These are phyloP conservation scores for Trichoderma atroviride DNA, from an alignment of 2,329 filamentous ascomycete species.

Conservation along the genomic window DNA sequence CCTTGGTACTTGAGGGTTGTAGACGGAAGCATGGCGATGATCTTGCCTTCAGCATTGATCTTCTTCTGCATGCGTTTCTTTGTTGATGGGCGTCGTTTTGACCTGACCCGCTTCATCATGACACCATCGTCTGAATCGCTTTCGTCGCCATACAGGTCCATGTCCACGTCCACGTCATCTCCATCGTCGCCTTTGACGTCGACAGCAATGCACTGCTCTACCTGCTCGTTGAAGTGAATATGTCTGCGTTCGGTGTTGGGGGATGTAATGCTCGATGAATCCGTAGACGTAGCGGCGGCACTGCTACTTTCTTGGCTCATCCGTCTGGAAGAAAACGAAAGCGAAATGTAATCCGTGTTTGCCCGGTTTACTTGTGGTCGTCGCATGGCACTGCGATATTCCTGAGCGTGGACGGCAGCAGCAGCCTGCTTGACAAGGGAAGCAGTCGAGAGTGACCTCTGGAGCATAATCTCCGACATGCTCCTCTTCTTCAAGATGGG, in stretches of 20 bases:
- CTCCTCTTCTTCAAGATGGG: slow-evolving; percentile 95
- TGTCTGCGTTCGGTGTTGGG: slow-evolving; percentile 73
- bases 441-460: slow-evolving; percentile 83
- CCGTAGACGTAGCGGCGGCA: slow-evolving; percentile 62
- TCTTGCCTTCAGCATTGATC: slow-evolving; percentile 70
- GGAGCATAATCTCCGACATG: slow-evolving; percentile 93
- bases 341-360: slow-evolving; percentile 69
- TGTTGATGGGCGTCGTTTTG: slow-evolving; percentile 57
- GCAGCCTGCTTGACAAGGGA: slow-evolving; percentile 89
- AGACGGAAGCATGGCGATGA: slow-evolving; percentile 83
- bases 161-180: slow-evolving; percentile 60
- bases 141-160: slow-evolving; percentile 55
- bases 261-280: slow-evolving; percentile 70
- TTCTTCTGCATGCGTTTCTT: slow-evolving; percentile 42
- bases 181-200: slow-evolving; percentile 81
- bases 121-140: slow-evolving; percentile 77
- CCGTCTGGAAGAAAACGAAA: slow-evolving; percentile 63
- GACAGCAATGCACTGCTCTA: slow-evolving; percentile 93
- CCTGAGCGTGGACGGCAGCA: slow-evolving; percentile 81
- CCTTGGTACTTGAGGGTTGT: slow-evolving; percentile 85
- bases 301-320: slow-evolving; percentile 66
- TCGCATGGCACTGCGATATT: slow-evolving; percentile 57
- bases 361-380: slow-evolving; percentile 63
- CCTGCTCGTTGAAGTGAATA: slow-evolving; percentile 95
- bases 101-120: slow-evolving; percentile 74